Percentiles rank a stretch among this genome's conserved stretches.
Conservation (phyloP, 345 rosid genomes). For the Lepidium didymum region DNA sequence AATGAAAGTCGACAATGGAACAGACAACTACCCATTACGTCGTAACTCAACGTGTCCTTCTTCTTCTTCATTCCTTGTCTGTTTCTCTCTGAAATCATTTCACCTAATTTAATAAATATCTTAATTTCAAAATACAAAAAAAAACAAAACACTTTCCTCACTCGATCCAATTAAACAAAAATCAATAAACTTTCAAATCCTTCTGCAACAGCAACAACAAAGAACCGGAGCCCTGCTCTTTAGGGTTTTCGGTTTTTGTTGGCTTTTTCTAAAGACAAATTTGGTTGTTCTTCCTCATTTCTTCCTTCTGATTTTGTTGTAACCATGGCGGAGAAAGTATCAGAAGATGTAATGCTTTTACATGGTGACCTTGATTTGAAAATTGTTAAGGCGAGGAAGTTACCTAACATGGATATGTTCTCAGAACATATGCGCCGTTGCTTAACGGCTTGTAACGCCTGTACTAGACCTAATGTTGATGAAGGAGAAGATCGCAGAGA, state of each 20-base stretch:
- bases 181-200: not conserved
- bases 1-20: not conserved
- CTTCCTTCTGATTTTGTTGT: not conserved
- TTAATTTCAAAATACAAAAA: not conserved
- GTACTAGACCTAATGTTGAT: not conserved
- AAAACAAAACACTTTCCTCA: not conserved
- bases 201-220: conserved; percentile 13
- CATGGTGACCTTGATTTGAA: conserved; percentile 77
- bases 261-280: not conserved
- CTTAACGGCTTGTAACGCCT: conserved; percentile 35
- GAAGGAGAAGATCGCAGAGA: not conserved
- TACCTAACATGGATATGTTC: conserved; percentile 73
- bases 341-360: conserved; percentile 32
- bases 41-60: conserved; percentile 24
- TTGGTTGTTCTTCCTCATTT: not conserved
- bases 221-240: conserved; percentile 24
- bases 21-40: not conserved
- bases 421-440: conserved; percentile 41
- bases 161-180: not conserved
- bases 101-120: conserved; percentile 11
- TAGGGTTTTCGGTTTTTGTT: conserved; percentile 31
- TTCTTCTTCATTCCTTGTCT: not conserved
- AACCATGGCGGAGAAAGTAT: conserved; percentile 29
- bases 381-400: conserved; percentile 47
- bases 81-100: conserved; percentile 21